Evolutionary conservation across 306 rosid genomes (phyloP), one percentile per base, ranked within the genome.

Genomic region (Lathyrus sativus): DNA sequence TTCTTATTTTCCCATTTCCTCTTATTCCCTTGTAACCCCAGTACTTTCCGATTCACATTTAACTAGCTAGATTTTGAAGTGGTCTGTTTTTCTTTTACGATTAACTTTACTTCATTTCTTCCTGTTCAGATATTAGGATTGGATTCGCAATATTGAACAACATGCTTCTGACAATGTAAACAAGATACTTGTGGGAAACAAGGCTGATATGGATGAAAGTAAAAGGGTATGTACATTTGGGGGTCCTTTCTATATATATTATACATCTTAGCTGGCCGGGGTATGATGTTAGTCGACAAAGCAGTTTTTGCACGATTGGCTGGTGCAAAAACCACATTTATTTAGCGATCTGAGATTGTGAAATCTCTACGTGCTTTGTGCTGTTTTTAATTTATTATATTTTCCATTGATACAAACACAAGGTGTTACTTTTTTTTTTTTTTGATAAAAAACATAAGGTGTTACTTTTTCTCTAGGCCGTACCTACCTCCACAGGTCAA

Each of bases 201-300:
- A 88, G 87, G 95, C 95, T 78, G 95, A 88, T 75, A 88, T 88
- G 91, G 95, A 86, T 84, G 95, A 88, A 82, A 88, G 90, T 79
- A 85, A 74, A 82, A 82, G 93, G 91, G 96, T 87, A 76, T 35
- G 82, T 62, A 42, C 59, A 54, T 79, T 43, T 29, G 45, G 45
- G 28, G 46, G 15, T 9, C 28, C 46, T 74, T 75, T 53, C 18
- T 19, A 45, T 46, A 65, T 70, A 14, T 67, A 41, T 57, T 14
- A 51, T 28, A 51, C 41, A 78, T 78, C 61, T 44, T 68, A 33
- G 54, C 61, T 71, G 72, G 37, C 18, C 3, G 29, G 37, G 56
- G 29, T 26, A 26, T 26, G 44, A 58, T 28, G 49, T 64, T 38
- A 19, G 33, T 67, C 35, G 10, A 67, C 45, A 48, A 6, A 24